Base-by-base conservation (phyloP, 768 basidiomycete genomes). In the Panaeolus cyanescens region DNA sequence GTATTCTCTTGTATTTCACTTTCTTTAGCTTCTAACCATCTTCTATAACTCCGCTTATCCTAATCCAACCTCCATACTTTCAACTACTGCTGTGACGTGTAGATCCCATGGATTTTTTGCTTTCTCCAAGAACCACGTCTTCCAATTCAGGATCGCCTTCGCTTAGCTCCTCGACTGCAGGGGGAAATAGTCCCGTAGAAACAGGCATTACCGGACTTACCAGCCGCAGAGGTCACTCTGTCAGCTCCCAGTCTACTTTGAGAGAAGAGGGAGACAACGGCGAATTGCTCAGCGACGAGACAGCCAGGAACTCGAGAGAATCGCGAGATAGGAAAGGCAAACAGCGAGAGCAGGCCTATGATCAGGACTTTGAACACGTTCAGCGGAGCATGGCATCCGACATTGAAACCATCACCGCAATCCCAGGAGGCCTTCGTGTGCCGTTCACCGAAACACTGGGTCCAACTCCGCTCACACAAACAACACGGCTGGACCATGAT, bases 91-190 rank as follows among this genome's bases (percentile, higher is more conserved):
- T 12, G 25, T 30, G 25, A 50, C 17, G 30, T 13, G 15, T 28
- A 15, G 25, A 50, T 13, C 3, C 45, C 8, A 50, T 50, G 45
- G 9, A 50, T 17, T 50, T 50, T 50, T 28, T 50, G 30, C 45
- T 50, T 50, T 50, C 45, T 50, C 45, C 45, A 28, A 50, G 45
- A 50, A 28, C 25, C 4, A 10, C 39, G 19, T 40, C 39, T 3
- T 50, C 45, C 45, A 50, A 50, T 50, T 50, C 45, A 50, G 45
- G 45, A 28, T 50, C 45, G 30, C 45, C 39, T 22, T 42, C 45
- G 45, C 45, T 50, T 50, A 50, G 45, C 45, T 50, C 45, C 28
- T 50, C 45, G 3, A 25, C 45, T 50, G 45, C n/a, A 50, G 45
- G n/a, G n/a, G n/a, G 45, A 4, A 28, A 50, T 15, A 50, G 45